A percentile compares a stretch with the other conserved stretches of the same genome.
These are phyloP conservation scores for Alternaria longipes DNA, from an alignment of 2,329 filamentous ascomycete genomes.

Conservation along the genomic window DNA sequence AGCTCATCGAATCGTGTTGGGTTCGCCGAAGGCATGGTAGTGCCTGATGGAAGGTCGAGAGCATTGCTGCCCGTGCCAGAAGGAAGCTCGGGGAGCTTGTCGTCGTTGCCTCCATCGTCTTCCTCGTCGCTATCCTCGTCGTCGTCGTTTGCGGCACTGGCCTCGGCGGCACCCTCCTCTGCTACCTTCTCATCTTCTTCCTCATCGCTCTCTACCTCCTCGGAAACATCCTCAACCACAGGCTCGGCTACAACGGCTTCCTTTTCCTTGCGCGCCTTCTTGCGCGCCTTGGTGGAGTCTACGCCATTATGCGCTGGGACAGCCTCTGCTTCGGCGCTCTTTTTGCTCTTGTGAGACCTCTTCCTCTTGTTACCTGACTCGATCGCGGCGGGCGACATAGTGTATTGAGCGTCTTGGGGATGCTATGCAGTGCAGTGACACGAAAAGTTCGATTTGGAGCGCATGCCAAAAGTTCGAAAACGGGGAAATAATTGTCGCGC, in stretches of 20 bases:
- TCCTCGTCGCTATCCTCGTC: conserved; percentile 40
- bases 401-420: conserved; percentile 18
- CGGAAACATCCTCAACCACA: conserved; percentile 25
- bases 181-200: conserved; percentile 46
- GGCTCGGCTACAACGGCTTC: conserved; percentile 48
- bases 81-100: conserved; percentile 12
- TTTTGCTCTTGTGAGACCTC: conserved; percentile 56
- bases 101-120: conserved; percentile 37
- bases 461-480: conserved; percentile 13
- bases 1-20: conserved; percentile 81
- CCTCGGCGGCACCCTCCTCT: conserved; percentile 43
- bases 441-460: conserved; percentile 18
- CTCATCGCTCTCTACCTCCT: conserved; percentile 47
- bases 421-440: not conserved
- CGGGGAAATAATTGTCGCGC: conserved; percentile 20
- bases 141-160: conserved; percentile 23
- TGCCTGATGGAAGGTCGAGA: conserved; percentile 63
- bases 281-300: conserved; percentile 45
- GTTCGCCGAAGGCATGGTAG: conserved; percentile 67
- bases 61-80: conserved; percentile 31
- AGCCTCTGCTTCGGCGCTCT: conserved; percentile 36
- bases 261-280: conserved; percentile 48
- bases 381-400: conserved; percentile 51
- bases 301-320: conserved; percentile 26
- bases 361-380: conserved; percentile 58